These are phyloP conservation scores for Acrasis kona DNA, from an alignment of 78 protist genomes.

Conservation along the genomic window DNA sequence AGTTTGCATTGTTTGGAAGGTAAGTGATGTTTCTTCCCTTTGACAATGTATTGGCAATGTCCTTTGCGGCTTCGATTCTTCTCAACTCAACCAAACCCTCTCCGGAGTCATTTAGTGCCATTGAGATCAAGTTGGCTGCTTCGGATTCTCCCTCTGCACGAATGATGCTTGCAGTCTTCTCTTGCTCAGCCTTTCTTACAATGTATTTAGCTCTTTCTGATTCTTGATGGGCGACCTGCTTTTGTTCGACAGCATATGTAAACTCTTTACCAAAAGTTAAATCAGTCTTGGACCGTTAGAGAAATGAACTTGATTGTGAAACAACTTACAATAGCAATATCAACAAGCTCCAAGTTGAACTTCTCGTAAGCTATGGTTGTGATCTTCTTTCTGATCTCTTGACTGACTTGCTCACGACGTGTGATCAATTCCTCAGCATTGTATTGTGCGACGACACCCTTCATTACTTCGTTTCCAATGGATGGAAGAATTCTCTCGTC, in stretches of 20 bases:
- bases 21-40: conserved; percentile 40
- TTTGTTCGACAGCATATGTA: conserved; percentile 61
- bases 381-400: conserved; percentile 12
- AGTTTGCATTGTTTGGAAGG: conserved; percentile 36
- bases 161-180: conserved; percentile 56
- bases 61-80: conserved; percentile 49
- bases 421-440: conserved; percentile 72
- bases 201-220: conserved; percentile 58
- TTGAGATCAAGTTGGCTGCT: conserved; percentile 39
- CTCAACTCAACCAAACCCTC: conserved; percentile 43
- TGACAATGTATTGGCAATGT: conserved; percentile 57
- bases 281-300: conserved; percentile 54
- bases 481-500: conserved; percentile 69
- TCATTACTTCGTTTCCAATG: conserved; percentile 45
- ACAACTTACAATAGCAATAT: conserved; percentile 51
- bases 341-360: conserved; percentile 54
- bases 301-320: conserved; percentile 52
- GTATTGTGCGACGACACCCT: conserved; percentile 65
- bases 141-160: conserved; percentile 73
- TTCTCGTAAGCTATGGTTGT: conserved; percentile 5
- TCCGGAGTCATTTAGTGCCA: conserved; percentile 34
- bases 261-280: conserved; percentile 60
- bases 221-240: conserved; percentile 78
- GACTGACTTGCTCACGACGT: conserved; percentile 50
- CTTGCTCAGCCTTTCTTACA: conserved; percentile 59